A percentile compares a stretch with the other conserved stretches of the same genome.
These are phyloP conservation scores for Acer yangbiense DNA, from an alignment of 345 rosid genomes.

Conservation along the genomic window DNA sequence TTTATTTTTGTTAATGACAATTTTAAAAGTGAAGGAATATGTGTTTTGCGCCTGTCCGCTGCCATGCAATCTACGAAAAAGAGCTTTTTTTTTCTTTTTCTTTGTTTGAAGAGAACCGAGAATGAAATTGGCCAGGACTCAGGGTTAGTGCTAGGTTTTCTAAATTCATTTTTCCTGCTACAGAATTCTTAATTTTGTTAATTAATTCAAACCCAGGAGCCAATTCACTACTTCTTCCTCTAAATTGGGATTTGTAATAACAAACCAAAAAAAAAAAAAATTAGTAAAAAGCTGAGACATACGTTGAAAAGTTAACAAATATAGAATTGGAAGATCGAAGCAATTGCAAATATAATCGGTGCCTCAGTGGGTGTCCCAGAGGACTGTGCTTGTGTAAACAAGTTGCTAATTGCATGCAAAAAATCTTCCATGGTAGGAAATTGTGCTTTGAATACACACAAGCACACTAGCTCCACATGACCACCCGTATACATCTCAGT, in stretches of 20 bases:
- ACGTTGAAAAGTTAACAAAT: no score
- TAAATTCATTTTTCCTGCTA: background rate
- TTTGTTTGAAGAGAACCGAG: constrained; percentile 12
- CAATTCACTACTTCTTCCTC: no score
- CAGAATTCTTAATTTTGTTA: no score
- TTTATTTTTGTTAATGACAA: no score
- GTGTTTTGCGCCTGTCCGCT: constrained; percentile 6
- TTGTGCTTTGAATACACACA: background rate
- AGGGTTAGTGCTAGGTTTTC: background rate
- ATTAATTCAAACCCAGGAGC: no score
- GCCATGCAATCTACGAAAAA: no score
- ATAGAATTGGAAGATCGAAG: no score
- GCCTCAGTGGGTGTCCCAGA: background rate
- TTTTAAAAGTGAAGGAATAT: constrained; percentile 37
- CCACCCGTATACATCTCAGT: no score
- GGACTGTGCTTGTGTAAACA: background rate
- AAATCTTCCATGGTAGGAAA: background rate
- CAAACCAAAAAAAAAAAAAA: no score
- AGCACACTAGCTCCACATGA: background rate
- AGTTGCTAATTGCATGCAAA: background rate
- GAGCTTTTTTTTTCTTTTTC: constrained; percentile 28
- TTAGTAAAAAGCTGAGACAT: no score
- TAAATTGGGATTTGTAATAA: no score
- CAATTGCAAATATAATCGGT: no score
- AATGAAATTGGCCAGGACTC: background rate